Conservation (phyloP, 1,284 basidiomycete species). For the Boletus austroedulis region DNA sequence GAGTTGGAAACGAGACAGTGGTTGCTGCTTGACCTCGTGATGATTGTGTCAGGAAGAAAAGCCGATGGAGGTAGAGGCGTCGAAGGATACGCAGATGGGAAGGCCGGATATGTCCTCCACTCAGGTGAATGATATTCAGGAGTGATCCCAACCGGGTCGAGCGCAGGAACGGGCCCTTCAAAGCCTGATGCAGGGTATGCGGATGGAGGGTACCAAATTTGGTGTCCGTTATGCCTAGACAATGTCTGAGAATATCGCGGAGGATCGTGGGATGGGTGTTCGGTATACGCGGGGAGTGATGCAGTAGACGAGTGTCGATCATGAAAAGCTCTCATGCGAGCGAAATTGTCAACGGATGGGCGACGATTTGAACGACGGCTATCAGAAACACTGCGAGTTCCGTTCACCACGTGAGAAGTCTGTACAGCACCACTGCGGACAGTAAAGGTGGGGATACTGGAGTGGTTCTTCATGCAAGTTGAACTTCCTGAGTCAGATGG, state of each 20-base stretch:
- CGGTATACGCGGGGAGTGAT: slow-evolving; percentile 30
- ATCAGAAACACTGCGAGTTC: slow-evolving; percentile 23
- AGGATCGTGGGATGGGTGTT: slow-evolving; percentile 25
- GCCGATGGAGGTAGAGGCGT: slow-evolving; percentile 40
- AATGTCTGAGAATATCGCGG: slow-evolving; percentile 28
- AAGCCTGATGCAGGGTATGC: slow-evolving; percentile 21
- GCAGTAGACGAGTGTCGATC: slow-evolving; percentile 19
- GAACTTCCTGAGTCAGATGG: slow-evolving; percentile 4
- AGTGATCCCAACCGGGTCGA: slow-evolving; percentile 24
- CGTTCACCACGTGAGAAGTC: slow-evolving; percentile 10
- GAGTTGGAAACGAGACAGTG: slow-evolving; percentile 17
- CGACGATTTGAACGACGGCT: slow-evolving; percentile 5
- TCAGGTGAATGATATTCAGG: slow-evolving; percentile 35
- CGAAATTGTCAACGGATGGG: slow-evolving; percentile 1
- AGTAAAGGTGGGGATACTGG: slow-evolving; percentile 12
- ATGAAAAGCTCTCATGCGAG: slow-evolving; percentile 2
- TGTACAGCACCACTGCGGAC: slow-evolving; percentile 7
- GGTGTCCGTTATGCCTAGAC: slow-evolving; percentile 22
- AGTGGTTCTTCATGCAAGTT: slow-evolving; percentile 7
- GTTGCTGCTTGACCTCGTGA: slow-evolving; percentile 9
- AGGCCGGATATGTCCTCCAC: slow-evolving; percentile 49
- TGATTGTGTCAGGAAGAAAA: slow-evolving; percentile 19
- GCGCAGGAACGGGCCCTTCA: slow-evolving; percentile 6
- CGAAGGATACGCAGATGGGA: slow-evolving; percentile 51
- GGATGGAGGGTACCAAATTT: slow-evolving; percentile 43